Evolutionary conservation across 192 early-diverging fungal genomes (phyloP).

Genomic region (Linnemannia exigua): DNA sequence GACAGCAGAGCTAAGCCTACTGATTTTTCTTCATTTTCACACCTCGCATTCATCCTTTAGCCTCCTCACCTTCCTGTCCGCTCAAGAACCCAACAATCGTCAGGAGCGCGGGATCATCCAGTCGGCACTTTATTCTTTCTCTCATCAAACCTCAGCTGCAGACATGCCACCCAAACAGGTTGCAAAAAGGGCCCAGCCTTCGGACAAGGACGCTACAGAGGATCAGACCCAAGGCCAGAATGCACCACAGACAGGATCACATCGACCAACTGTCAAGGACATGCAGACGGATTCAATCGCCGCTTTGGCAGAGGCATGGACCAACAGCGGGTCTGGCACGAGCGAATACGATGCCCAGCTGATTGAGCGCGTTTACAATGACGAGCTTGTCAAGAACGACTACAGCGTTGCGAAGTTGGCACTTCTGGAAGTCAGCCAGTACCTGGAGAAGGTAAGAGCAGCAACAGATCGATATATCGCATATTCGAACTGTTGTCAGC

Average conservation of each 20-base stretch:
- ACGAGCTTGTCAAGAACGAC: slow-evolving; percentile 64
- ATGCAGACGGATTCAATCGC: slow-evolving; percentile 69
- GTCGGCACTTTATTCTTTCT: not conserved
- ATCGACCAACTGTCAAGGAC: slow-evolving; percentile 65
- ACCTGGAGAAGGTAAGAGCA: slow-evolving; percentile 76
- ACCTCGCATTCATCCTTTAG: not conserved
- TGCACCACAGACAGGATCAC: slow-evolving; percentile 22
- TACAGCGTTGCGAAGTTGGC: slow-evolving; percentile 74
- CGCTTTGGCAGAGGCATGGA: slow-evolving; percentile 59
- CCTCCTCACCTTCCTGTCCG: not conserved
- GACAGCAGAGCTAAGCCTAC: too few relatives aligned
- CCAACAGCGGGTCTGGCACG: slow-evolving; percentile 20
- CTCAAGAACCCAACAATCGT: not conserved
- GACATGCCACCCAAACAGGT: not conserved
- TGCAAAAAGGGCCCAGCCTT: not conserved
- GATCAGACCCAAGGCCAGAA: slow-evolving; percentile 11
- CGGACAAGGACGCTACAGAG: not conserved
- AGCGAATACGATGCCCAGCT: slow-evolving; percentile 63
- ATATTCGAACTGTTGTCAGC: not conserved
- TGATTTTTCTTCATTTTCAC: not conserved
- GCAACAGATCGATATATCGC: not conserved
- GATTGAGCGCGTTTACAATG: slow-evolving; percentile 72
- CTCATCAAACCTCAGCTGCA: not conserved
- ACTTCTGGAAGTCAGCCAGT: slow-evolving; percentile 83
- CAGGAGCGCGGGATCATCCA: slow-evolving; percentile 6